Evolutionary conservation across 257 asterid species (phyloP).

Genomic region (Forsythia suspensa): DNA sequence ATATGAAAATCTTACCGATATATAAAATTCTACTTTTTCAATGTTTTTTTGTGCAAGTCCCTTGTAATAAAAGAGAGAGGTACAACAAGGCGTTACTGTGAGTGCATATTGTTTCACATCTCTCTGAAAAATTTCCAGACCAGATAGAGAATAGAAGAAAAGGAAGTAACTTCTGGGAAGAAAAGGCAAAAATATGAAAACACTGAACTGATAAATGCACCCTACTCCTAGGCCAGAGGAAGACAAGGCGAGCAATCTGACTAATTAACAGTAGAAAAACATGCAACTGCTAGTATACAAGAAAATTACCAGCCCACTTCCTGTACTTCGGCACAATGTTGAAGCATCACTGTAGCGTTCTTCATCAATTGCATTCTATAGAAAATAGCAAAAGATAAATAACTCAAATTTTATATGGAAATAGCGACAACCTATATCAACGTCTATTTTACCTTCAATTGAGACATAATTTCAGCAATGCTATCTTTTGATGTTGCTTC

Average conservation of each 20-base stretch:
- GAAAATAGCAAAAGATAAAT: constrained; percentile 17
- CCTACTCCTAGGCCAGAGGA: neutral
- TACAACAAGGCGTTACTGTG: neutral
- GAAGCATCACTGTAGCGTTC: constrained; percentile 97
- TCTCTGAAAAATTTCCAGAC: neutral
- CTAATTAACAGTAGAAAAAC: constrained; percentile 7
- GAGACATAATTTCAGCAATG: constrained; percentile 71
- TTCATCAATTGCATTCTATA: constrained; percentile 67
- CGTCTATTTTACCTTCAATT: constrained; percentile 54
- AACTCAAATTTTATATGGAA: constrained; percentile 14
- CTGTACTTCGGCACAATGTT: constrained; percentile 69
- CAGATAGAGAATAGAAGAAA: neutral
- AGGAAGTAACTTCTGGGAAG: neutral
- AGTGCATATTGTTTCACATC: neutral
- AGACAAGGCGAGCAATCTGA: constrained; percentile 2
- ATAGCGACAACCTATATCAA: constrained; percentile 17
- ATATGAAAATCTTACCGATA: neutral
- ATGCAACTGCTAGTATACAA: constrained; percentile 9
- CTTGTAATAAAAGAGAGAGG: neutral
- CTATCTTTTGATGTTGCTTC: constrained; percentile 78
- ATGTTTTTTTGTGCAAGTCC: neutral
- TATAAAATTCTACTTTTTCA: neutral
- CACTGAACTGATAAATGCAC: neutral
- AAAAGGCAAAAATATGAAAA: constrained; percentile 2
- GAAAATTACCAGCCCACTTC: constrained; percentile 87